phyloP scores from a whole-genome alignment of 176 grass and related monocot genomes.

The Hordeum marinum region DNA sequence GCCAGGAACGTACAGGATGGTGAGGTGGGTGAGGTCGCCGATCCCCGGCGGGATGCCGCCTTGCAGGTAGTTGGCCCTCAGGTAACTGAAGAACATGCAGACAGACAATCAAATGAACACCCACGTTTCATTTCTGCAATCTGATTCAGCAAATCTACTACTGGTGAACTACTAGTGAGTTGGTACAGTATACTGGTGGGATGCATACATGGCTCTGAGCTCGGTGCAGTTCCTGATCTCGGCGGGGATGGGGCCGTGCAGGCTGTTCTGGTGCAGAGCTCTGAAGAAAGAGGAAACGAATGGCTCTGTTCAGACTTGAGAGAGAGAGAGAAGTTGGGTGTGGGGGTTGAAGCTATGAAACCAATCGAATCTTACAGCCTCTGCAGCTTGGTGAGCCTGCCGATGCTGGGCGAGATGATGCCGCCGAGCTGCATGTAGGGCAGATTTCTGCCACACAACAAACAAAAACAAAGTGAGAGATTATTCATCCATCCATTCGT shows the following conservation, averaged over 20 bases:
- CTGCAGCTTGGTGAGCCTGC: conserved; percentile 77
- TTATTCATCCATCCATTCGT: background rate
- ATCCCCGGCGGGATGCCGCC: conserved; percentile 84
- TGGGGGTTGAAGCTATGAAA: too few relatives aligned
- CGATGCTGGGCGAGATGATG: conserved; percentile 77
- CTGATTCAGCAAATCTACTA: background rate
- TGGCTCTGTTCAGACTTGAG: too few relatives aligned
- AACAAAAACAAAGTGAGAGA: too few relatives aligned
- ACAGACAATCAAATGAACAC: background rate
- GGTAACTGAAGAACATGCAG: conserved; percentile 46
- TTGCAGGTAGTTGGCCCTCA: conserved; percentile 96
- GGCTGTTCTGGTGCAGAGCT: conserved; percentile 95
- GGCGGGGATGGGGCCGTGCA: conserved; percentile 74
- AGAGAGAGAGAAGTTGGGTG: too few relatives aligned
- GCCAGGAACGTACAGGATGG: conserved; percentile 61
- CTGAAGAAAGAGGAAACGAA: conserved; percentile 18
- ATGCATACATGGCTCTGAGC: conserved; percentile 61
- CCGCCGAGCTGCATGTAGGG: conserved; percentile 92
- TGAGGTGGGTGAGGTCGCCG: conserved; percentile 70
- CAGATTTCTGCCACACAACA: conserved; percentile 51
- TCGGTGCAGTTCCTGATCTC: conserved; percentile 92
- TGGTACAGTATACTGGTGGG: too few relatives aligned
- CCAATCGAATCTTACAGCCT: conserved; percentile 41
- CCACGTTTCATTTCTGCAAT: background rate
- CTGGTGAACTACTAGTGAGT: background rate